Percentiles rank a stretch among this genome's conserved stretches.
Evolutionary conservation across 1,139 yeast genomes (phyloP).

Genomic region (Saccharomycopsis hybrid): DNA sequence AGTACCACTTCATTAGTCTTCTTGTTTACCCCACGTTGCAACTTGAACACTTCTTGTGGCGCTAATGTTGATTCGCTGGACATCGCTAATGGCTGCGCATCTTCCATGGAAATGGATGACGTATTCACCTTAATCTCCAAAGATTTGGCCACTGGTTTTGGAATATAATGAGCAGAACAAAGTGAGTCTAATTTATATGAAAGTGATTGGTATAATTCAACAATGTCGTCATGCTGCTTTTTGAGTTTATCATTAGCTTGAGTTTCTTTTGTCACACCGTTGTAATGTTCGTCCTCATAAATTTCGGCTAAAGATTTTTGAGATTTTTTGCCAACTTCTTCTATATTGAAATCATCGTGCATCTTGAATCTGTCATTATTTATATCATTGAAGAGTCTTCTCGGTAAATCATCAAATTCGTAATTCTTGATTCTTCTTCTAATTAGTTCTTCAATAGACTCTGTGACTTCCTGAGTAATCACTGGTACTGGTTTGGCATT

Average conservation of each 20-base stretch:
- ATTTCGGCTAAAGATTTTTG: constrained; percentile 84
- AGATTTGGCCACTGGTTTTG: constrained; percentile 78
- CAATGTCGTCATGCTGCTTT: constrained; percentile 73
- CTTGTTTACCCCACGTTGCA: constrained; percentile 36
- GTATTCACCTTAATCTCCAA: constrained; percentile 76
- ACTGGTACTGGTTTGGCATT: constrained; percentile 85
- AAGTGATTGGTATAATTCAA: constrained; percentile 54
- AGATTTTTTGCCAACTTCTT: constrained; percentile 65
- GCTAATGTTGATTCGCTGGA: constrained; percentile 75
- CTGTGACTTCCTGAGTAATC: constrained; percentile 83
- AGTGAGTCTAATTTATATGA: constrained; percentile 76
- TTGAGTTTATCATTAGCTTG: constrained; percentile 57
- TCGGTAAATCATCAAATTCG: constrained; percentile 81
- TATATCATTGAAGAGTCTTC: constrained; percentile 59
- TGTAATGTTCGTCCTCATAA: constrained; percentile 79
- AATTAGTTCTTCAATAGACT: constrained; percentile 80
- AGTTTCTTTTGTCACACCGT: constrained; percentile 34
- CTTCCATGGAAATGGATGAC: constrained; percentile 87
- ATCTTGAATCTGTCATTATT: constrained; percentile 38
- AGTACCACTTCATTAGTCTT: constrained; percentile 60
- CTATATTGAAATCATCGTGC: constrained; percentile 49
- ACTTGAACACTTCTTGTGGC: constrained; percentile 88
- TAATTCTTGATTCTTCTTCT: constrained; percentile 68
- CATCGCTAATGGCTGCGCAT: constrained; percentile 87
- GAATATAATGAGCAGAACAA: constrained; percentile 89